phyloP scores from a whole-genome alignment of 1,284 basidiomycete genomes.

The Moniliophthora roreri region DNA sequence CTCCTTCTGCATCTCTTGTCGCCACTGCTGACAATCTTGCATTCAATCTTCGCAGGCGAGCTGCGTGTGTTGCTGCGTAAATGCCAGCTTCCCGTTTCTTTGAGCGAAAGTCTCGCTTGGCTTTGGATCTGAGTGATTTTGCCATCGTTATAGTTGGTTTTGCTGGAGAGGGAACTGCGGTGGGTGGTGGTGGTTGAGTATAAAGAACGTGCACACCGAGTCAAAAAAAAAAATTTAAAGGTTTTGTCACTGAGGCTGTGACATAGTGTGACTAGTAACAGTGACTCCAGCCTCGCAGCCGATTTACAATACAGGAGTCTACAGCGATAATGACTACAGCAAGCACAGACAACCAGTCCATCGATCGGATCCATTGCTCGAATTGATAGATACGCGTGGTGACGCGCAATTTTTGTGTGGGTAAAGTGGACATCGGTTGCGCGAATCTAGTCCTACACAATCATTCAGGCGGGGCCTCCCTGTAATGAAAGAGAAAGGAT shows the following conservation, averaged over 20 bases:
- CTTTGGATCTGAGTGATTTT: slow-evolving; percentile 89
- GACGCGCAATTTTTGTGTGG: not conserved
- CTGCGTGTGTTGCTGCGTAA: slow-evolving; percentile 85
- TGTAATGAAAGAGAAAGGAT: slow-evolving; percentile 46
- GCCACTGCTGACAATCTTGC: slow-evolving; percentile 62
- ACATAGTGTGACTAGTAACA: not conserved
- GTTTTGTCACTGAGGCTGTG: not conserved
- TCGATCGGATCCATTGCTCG: no score
- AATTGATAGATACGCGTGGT: no score
- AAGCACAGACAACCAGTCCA: no score
- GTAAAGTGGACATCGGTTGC: not conserved
- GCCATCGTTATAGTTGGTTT: slow-evolving; percentile 62
- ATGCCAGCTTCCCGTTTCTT: slow-evolving; percentile 84
- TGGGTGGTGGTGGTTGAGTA: slow-evolving; percentile 16
- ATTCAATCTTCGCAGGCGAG: slow-evolving; percentile 77
- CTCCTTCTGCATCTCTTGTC: slow-evolving; percentile 40
- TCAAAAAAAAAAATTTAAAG: not conserved
- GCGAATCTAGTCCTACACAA: not conserved
- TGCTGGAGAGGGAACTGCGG: slow-evolving; percentile 14
- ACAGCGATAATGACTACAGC: no score
- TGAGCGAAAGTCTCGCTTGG: slow-evolving; percentile 81
- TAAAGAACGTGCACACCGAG: no score
- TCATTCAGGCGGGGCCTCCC: slow-evolving; percentile 60
- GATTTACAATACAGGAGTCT: not conserved
- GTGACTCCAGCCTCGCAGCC: not conserved